Base-by-base conservation (phyloP, 306 rosid genomes). In the Sindora glabra region DNA sequence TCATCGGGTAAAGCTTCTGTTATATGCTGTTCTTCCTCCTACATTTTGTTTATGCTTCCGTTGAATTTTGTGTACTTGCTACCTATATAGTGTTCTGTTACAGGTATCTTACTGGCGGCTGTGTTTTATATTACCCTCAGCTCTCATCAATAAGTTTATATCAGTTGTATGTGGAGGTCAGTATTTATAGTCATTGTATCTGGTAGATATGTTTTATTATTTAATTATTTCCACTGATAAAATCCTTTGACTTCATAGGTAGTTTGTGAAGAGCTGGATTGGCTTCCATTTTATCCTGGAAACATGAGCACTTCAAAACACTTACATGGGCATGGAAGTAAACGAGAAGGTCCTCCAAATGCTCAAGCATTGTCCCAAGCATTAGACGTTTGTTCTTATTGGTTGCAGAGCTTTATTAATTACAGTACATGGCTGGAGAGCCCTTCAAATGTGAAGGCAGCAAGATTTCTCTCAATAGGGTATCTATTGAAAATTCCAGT, bases 191-290 rank as follows among this genome's bases (percentile, higher is more conserved):
- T 29, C 56, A 61, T 59, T 55, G 23, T 44, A 33, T 56, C 51
- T 49, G 64, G 19, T 55, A 26, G 56, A 63, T 27, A 39, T 51
- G 52, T 59, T 59, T 68, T 45, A 39, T 49, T 41, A 58, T 64
- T 55, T 48, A 56, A 54, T 74, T 69, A 26, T 51, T 46, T 59
- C 67, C 60, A 52, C 56, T 59, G 46, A 66, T 69, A 12, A 67
- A 54, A 33, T 27, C 41, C 63, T n/a, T 74, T 24, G 32, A 62
- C 56, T 79, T 69, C 74, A 17, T 68, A 89, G 97, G 97, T 94
- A 62, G 99, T 94, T 67, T 89, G 99, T 65, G 99, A 94, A 82
- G 99, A 94, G 84, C 80, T 94, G 75, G 97, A 94, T 30, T 94
- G 99, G 99, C 90, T 94, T 66, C 87, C 90, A 46, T 89, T 89